Base-by-base conservation (phyloP, 495 filamentous ascomycete genomes). In the Pyronema omphalodes region DNA sequence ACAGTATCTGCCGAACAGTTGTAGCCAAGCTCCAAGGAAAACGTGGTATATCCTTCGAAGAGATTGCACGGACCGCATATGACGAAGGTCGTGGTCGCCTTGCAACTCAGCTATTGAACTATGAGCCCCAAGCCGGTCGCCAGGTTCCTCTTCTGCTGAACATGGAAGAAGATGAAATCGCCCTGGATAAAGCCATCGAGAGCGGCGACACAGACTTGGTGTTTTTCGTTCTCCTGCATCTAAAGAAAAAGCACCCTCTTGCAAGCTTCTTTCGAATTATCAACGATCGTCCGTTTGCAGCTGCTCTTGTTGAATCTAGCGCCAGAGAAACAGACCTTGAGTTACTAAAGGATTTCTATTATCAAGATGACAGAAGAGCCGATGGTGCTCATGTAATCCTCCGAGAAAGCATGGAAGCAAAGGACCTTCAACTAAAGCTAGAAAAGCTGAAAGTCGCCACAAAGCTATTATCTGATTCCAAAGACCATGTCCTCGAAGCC, bases 111-210 rank as follows among this genome's bases (percentile, higher is more conserved):
- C 74, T 98, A 1, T 72, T 98, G 9, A 93, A 95, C 65, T 83
- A 94, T 61, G 91, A 98, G 62, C 84, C 88, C 17, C 80, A 88
- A 55, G 91, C 87, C 1, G 91, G 89, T 4, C 86, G 87, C 56
- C 91, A 98, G 69, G 93, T 98, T 3, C 91, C 93, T 0, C 72
- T 98, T n/a, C 74, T 98, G 7, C 70, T 98, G 14, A 85, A 75
- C 61, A 95, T 96, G 87, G 88, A 93, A 63, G 88, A 96, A 67
- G 91, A 94, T 57, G 85, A 88, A 54, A 78, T 96, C 8, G 91
- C 91, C 0, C 80, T 98, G 3, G 91, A 98, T 69, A 98, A 96
- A 65, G 91, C 91, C 29, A 86, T 96, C 53, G 86, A 94, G 62
- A 91, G 84, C 56, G 93, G 93, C 37, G 91, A 98, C 65, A 84